These are phyloP conservation scores for Leishmania arabica DNA, from an alignment of 208 protist species.

Conservation along the genomic window DNA sequence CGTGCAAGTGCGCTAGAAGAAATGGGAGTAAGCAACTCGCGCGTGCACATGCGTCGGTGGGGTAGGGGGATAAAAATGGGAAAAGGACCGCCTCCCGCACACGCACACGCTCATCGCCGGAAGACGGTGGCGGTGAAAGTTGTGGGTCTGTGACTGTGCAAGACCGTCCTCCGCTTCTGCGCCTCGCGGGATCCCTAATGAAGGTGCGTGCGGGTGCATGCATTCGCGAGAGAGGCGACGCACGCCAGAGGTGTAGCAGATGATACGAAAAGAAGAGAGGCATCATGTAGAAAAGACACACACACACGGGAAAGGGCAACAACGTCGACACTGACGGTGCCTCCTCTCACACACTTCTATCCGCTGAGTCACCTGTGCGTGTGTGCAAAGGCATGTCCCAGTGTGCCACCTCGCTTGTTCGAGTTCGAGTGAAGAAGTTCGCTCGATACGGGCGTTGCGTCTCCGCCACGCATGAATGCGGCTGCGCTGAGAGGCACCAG, in stretches of 20 bases:
- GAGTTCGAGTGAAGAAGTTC: not conserved
- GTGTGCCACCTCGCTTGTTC: not conserved
- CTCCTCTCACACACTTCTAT: not conserved
- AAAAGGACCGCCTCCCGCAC: not conserved
- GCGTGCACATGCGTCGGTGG: not conserved
- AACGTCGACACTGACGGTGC: not conserved
- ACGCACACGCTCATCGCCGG: not conserved
- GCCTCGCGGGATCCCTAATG: not conserved
- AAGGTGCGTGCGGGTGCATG: not conserved
- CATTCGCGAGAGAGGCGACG: not conserved
- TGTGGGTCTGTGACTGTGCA: not conserved
- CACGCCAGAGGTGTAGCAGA: not conserved
- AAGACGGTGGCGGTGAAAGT: not conserved
- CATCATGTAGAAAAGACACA: not conserved
- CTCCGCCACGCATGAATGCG: not conserved
- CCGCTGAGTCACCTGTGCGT: not conserved
- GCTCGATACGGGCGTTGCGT: not conserved
- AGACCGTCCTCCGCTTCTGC: not conserved
- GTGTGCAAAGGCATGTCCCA: not conserved
- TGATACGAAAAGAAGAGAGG: not conserved
- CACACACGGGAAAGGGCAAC: not conserved
- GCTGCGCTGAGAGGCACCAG: not conserved
- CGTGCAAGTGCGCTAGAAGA: not conserved
- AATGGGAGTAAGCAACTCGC: not conserved
- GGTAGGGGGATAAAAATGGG: not conserved